Base-by-base conservation (phyloP, 2,329 filamentous ascomycete species). In the Epichloe sp. region DNA sequence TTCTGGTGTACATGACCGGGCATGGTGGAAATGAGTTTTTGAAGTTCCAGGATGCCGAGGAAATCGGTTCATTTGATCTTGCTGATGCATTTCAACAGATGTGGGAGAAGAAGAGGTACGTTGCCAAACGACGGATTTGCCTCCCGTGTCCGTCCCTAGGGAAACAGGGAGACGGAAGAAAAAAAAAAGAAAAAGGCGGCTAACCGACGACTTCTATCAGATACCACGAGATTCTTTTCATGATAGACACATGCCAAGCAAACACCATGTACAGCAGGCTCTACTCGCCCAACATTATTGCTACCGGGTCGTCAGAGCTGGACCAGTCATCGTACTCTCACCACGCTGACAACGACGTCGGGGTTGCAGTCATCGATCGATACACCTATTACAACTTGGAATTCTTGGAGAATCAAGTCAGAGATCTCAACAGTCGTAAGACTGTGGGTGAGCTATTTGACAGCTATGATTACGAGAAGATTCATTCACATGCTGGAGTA, bases 251-350 rank as follows among this genome's bases (percentile, higher is more conserved):
- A 0, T 98, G 93, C 72, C 93, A 98, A 71, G 93, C 93, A 51
- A 98, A 98, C 68, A 98, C 93, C 35, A 96, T 98, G 89, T 98
- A 95, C 72, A 91, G 84, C 65, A 91, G 95, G 61, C 88, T 98
- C 63, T 98, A 98, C 74, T 95, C 89, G 5, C 91, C 91, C 46
- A 97, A 97, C 63, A 96, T 98, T 61, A 89, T 98, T 62, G 93
- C 93, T 0, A 98, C 94, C 0, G 93, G 93, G n/a, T 95, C 88
- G 35, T 94, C 87, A 3, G 89, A 93, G 66, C 84, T 97, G 54
- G 91, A 97, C 64, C 88, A 98, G 68, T 95, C 88, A 5, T 95
- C 87, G 0, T 98, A 98, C 70, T 95, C 88, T 1, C 93, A 98
- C 70, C 93, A 98, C 66, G 93, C 93, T 51, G 93, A 98, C 69